Percentiles rank a stretch among this genome's conserved stretches.
Evolutionary conservation across 163 green algal species (phyloP).

Genomic region (Prototheca wickerhamii): DNA sequence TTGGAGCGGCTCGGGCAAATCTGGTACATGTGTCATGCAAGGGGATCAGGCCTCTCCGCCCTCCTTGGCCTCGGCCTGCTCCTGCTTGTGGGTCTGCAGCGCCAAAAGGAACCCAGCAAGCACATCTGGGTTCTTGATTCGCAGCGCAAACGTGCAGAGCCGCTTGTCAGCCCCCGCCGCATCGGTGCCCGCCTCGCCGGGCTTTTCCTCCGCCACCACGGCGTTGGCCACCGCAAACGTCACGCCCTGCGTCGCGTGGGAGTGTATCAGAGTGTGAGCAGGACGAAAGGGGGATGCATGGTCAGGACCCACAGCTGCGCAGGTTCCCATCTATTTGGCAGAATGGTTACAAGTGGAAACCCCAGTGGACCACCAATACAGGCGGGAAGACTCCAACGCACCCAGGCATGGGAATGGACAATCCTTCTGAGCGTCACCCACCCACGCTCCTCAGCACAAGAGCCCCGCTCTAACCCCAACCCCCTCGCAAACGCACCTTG

Average conservation of each 20-base stretch:
- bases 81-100: neutral
- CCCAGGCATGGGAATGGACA: too few relatives aligned
- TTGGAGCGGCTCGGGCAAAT: neutral
- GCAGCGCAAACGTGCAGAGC: conserved; percentile 24
- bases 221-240: conserved; percentile 58
- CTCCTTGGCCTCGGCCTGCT: neutral
- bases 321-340: too few relatives aligned
- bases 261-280: neutral
- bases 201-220: conserved; percentile 10
- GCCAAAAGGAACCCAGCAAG: neutral
- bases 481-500: conserved; percentile 25
- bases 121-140: conserved; percentile 11
- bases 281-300: neutral
- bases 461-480: neutral
- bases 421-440: too few relatives aligned
- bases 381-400: too few relatives aligned
- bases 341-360: too few relatives aligned
- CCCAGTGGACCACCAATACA: too few relatives aligned
- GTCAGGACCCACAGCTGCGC: too few relatives aligned
- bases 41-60: too few relatives aligned
- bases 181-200: neutral
- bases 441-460: too few relatives aligned
- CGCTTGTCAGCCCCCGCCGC: neutral
- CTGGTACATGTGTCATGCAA: too few relatives aligned
- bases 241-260: conserved; percentile 28